Evolutionary conservation across 768 basidiomycete species (phyloP).

Genomic region (Leccinum rimulosum): DNA sequence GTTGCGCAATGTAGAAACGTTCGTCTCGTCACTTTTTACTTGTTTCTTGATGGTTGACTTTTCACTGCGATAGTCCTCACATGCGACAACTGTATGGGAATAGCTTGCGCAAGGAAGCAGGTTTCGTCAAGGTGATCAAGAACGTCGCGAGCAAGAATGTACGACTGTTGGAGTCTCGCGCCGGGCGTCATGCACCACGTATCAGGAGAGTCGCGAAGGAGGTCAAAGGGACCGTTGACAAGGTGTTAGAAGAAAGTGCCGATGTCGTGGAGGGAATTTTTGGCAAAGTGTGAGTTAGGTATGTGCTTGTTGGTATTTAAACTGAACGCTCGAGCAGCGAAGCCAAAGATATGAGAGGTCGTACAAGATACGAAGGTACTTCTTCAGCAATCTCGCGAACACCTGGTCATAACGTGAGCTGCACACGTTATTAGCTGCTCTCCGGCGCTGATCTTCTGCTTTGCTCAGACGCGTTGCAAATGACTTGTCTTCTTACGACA

Average conservation of each 20-base stretch:
- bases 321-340: slow-evolving; percentile 49
- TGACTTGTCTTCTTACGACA: slow-evolving; percentile 79
- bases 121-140: no score
- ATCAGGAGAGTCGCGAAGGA: slow-evolving; percentile 83
- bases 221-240: slow-evolving; percentile 92
- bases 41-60: no score
- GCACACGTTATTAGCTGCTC: neutral
- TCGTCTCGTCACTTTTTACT: no score
- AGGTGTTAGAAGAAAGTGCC: slow-evolving; percentile 91
- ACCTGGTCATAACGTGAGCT: slow-evolving; percentile 86
- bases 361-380: slow-evolving; percentile 91
- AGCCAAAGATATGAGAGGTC: slow-evolving; percentile 83
- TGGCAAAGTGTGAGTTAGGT: slow-evolving; percentile 73
- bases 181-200: no score
- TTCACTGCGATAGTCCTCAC: no score
- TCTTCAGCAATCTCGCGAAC: slow-evolving; percentile 86
- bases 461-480: slow-evolving; percentile 67
- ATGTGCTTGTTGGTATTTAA: neutral
- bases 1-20: no score
- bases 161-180: no score
- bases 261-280: slow-evolving; percentile 92
- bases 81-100: no score
- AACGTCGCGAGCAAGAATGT: no score
- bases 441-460: neutral
- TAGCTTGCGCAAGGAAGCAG: no score